Base-by-base conservation (phyloP, 441 rosid species). In the Adansonia gregorii region DNA sequence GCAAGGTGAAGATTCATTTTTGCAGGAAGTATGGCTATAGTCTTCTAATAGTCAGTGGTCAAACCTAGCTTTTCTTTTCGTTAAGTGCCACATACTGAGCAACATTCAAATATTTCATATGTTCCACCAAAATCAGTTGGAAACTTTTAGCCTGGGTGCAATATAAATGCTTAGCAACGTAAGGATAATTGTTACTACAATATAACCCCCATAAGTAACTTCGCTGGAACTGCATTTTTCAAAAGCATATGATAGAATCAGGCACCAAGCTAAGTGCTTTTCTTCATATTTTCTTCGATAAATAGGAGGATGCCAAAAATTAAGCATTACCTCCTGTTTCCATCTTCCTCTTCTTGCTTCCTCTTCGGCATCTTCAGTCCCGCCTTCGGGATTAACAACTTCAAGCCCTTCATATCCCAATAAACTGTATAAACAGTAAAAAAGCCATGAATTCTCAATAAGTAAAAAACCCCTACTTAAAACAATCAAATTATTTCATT, bases 291-390 rank as follows among this genome's bases (percentile, higher is more conserved):
- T 43, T 9, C 24, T 55, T 27, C 6, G 54, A 49, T 64, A 17
- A 10, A 54, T 43, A 22, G 22, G 48, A 35, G 46, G 10, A 17
- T 2, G 3, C 39, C 0, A 0, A 1, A 51, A 51, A 56, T 52
- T 24, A n/a, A 51, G 24, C 2, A 56, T 20, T 80, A 92, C 98
- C 94, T 94, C 99, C 73, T 91, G 92, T 75, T 82, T 92, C 99
- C 98, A 96, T 85, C 98, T 90, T 80, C 99, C 99, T 85, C 60
- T 90, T 68, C 72, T 87, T 65, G 99, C 99, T 88, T 96, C 98
- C 82, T 93, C 98, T 67, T 88, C 98, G 49, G 96, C 98, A 79
- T 96, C 99, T 52, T 94, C 96, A 11, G 88, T 94, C 79, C 98
- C 89, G 78, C 99, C 98, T 81, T 96, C 99, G 0, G 98, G 99